Base-by-base conservation (phyloP, 116 monocot genomes). In the Cymodocea nodosa region DNA sequence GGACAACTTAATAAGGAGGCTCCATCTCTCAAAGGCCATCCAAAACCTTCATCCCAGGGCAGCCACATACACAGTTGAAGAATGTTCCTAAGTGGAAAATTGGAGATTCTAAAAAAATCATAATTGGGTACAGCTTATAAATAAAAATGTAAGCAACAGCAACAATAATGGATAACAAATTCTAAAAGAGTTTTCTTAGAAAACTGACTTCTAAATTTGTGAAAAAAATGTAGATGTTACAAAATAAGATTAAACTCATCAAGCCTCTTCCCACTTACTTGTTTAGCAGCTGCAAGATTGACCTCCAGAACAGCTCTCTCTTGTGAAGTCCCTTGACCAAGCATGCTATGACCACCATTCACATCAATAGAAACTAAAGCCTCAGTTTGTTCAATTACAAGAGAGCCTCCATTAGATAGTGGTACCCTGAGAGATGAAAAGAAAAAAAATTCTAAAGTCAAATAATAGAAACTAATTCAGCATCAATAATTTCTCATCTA, bases 331-430 rank as follows among this genome's bases (percentile, higher is more conserved):
- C 73, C 87, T 76, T 91, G 83, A 50, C 81, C 91, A 64, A 90
- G 76, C 83, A 91, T 84, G 56, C 85, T 65, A 58, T 87, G 85
- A 2, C 91, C 95, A 56, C 87, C 90, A 85, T 97, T 97, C 40
- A 97, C 95, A 73, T 97, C 95, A 51, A 97, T 80, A 51, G 91
- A 90, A 70, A 97, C 91, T 73, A 97, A 80, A 67, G 95, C 95
- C 52, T 97, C 88, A 64, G 95, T 97, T 68, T 97, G 95, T 68
- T 97, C 91, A 75, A 97, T 97, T 75, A 97, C 95, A 23, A 91
- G 75, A 69, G 85, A 97, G 53, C 95, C 95, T 70, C 95, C 95
- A 82, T 97, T 97, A 10, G 73, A 71, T 35, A 97, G 85, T 60
- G 78, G 71, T 57, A 97, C 85, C 83, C 91, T 90, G 72, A 50